Evolutionary conservation across 2,329 filamentous ascomycete species (phyloP), one percentile per base, ranked within the genome.

Genomic region (Ilyonectria robusta): DNA sequence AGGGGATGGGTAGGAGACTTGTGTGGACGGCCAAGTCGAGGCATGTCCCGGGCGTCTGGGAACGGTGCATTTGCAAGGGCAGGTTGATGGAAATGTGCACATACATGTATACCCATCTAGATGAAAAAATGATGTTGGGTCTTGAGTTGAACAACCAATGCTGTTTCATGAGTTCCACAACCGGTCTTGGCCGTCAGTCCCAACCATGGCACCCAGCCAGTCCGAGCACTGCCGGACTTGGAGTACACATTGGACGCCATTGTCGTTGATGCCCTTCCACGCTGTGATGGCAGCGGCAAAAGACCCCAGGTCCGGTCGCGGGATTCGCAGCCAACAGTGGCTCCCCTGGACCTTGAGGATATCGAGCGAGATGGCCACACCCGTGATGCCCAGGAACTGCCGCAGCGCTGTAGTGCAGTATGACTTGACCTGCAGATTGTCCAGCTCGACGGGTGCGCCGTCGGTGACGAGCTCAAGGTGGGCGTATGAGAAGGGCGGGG

Each of bases 311-410:
- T 94, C 91, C 63, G 86, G 84, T 6, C 85, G 81, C 6, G 91
- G 90, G 9, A 93, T 78, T 19, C 92, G 84, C 56, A 94, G 78
- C 90, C 91, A 93, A 62, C 87, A 87, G 54, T 89, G 83, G 6
- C 76, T 73, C 1, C 81, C 84, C 3, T 88, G 80, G 0, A 91
- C 82, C 72, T 90, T 89, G 37, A 95, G 84, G 21, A 95, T 88
- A 75, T 95, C 93, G 62, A 94, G 77, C 1, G 90, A 82, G 4
- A 95, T 90, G 11, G 88, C 89, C 2, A 85, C 81, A 11, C 93
- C 93, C 0, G 88, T 90, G 19, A 89, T 81, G 21, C 93, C 93
- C 1, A 95, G 87, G 73, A 93, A 94, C 68, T 92, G 88, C 1
- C 83, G 84, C 8, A 95, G 82, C 0, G 92, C 90, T 1, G 86